Evolutionary conservation across 1,139 yeast species (phyloP), one percentile per base, ranked within the genome.

Genomic region (Pichia cactophila): DNA sequence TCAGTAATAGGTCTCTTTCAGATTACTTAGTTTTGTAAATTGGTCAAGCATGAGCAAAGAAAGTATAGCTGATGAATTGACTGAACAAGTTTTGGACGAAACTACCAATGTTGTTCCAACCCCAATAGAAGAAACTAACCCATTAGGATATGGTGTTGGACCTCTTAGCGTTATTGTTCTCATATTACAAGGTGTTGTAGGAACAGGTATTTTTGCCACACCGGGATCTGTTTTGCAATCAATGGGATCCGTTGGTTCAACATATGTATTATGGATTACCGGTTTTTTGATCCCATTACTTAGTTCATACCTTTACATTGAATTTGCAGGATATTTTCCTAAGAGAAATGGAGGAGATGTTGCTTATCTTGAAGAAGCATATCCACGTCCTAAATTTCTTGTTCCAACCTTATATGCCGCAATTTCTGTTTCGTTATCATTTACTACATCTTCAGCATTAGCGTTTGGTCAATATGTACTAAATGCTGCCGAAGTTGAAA

Each of bases 121-220:
- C 5, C 38, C 38, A 16, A 9, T 35, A 16, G 38, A 35, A 17
- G 38, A 35, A 14, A 16, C 7, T 17, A 35, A 35, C 16, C 75
- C 76, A 0, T 60, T 71, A 51, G 75, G 75, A 3, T 67, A 71
- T 51, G 61, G 69, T 43, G 61, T 70, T 33, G 67, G 67, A 39
- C 51, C 53, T 1, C n/a, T 57, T 5, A 45, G 66, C 63, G 52
- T 72, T 2, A 63, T 69, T 41, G 70, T 68, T 50, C 57, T 69
- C 46, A 63, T 67, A 35, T 61, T 72, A 41, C 72, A 69, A 44
- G 75, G 76, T 45, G 69, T 72, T 41, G 67, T 73, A 41, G 77
- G 77, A 50, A 73, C 77, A 1, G 77, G 76, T 59, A 72, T 72
- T 41, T 73, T 72, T 56, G 62, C 67, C 14, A 70, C 74, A 0